Evolutionary conservation across 2,329 filamentous ascomycete species (phyloP), one percentile per base, ranked within the genome.

Genomic region (Chalara sp.): DNA sequence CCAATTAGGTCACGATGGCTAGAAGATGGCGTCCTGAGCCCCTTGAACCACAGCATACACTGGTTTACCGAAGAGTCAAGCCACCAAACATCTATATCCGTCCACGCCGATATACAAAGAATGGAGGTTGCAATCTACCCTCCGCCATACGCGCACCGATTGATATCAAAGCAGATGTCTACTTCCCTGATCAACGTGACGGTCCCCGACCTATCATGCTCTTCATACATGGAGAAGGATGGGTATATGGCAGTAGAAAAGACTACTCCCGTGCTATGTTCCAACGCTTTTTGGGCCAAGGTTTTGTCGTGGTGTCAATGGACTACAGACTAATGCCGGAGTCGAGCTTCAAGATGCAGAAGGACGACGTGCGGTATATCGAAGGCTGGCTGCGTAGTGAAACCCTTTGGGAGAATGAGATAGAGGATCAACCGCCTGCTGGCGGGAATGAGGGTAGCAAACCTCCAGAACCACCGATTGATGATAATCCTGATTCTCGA

Each of bases 171-270:
- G 35, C 35, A 37, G 35, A 37, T n/a, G n/a, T 37, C 35, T 37
- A 37, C 35, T n/a, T 37, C 35, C 35, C 35, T 10, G 8, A 8
- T 4, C n/a, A 8, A 8, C n/a, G 8, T n/a, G n/a, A 37, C 35
- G 35, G 35, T 2, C 8, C 8, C 2, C 33, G 37, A 37, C 53
- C 55, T 1, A 48, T 57, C 7, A 43, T 56, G 48, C 32, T 59
- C 5, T 57, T 49, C 31, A 55, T 59, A 28, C 57, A 57, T 21
- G 57, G 57, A 7, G 57, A 55, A 10, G 57, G 53, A n/a, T 59
- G 57, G 57, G 51, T 48, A 3, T 50, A 53, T 6, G 46, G 51
- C 13, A 59, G 53, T 40, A 39, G 50, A 4, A 47, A 46, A 1
- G 56, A 59, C 40, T 58, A 56, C 44, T 56, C 47, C 11, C 52